These are phyloP conservation scores for Penicillium italicum DNA, from an alignment of 2,329 filamentous ascomycete species.

Conservation along the genomic window DNA sequence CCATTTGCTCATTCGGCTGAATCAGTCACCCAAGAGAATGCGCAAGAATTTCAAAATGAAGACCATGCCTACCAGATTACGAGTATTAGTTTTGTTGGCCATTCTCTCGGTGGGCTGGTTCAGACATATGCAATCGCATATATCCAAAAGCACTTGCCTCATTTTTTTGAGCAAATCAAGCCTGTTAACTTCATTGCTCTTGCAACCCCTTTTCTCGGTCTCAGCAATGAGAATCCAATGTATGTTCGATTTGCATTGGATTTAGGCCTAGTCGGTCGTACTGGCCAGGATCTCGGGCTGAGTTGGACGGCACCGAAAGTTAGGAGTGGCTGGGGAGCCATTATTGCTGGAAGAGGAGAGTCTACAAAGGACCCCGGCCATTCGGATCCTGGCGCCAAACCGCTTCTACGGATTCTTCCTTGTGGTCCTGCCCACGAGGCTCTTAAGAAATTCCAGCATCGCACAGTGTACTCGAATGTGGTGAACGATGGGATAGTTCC, in stretches of 20 bases:
- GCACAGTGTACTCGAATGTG: conserved; percentile 93
- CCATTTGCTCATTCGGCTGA: conserved; percentile 40
- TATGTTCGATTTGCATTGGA: conserved; percentile 97
- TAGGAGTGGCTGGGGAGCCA: conserved; percentile 79
- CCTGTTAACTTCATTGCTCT: conserved; percentile 88
- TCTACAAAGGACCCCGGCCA: conserved; percentile 51
- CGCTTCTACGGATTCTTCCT: conserved; percentile 79
- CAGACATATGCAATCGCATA: conserved; percentile 96
- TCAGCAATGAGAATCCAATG: conserved; percentile 95
- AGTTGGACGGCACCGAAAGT: conserved; percentile 89
- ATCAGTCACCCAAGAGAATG: conserved; percentile 35
- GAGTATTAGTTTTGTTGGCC: conserved; percentile 90
- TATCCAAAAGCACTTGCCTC: conserved; percentile 90
- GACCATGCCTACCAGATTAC: conserved; percentile 72
- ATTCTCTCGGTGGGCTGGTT: conserved; percentile 83
- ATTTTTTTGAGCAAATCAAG: conserved; percentile 80
- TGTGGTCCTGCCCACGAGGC: conserved; percentile 87
- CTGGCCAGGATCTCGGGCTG: conserved; percentile 88
- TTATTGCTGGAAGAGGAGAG: conserved; percentile 74
- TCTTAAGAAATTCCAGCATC: conserved; percentile 80
- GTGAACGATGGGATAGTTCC: conserved; percentile 98
- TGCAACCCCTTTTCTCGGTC: conserved; percentile 80
- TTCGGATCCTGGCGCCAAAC: conserved; percentile 77
- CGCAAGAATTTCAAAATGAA: conserved; percentile 41
- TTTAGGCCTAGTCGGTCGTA: conserved; percentile 92